Conservation (phyloP, 2,329 filamentous ascomycete species). For the Pseudocercospora vitis region DNA sequence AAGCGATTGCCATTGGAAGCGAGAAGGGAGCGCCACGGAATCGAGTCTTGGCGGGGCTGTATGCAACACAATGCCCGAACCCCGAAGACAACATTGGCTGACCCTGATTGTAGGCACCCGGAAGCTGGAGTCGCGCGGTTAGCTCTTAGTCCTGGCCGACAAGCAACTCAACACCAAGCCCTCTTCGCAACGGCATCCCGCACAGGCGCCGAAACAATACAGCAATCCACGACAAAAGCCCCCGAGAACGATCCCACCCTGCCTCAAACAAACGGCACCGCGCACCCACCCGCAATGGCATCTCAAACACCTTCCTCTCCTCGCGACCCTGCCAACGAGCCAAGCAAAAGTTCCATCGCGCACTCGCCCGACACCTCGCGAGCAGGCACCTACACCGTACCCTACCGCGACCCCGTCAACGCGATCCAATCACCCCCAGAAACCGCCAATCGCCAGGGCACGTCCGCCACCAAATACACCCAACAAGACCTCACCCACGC, state of each 20-base stretch:
- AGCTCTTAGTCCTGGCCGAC: constrained; percentile 32
- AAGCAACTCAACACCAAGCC: constrained; percentile 19
- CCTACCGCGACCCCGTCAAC: constrained; percentile 30
- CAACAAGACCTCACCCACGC: constrained; percentile 49
- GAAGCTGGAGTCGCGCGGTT: constrained; percentile 28
- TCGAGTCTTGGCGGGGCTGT: constrained; percentile 43
- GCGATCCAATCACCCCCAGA: constrained; percentile 42
- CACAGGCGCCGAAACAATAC: constrained; percentile 9
- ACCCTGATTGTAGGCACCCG: too few species aligned
- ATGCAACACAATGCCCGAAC: too few species aligned
- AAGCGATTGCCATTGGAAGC: constrained; percentile 48
- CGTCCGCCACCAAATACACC: constrained; percentile 43
- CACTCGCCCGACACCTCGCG: constrained; percentile 19
- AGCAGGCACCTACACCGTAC: constrained; percentile 30
- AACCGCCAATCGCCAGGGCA: constrained; percentile 39
- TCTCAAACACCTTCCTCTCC: constrained; percentile 8
- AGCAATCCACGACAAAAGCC: constrained; percentile 6
- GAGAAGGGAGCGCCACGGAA: constrained; percentile 45
- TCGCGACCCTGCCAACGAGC: constrained; percentile 16
- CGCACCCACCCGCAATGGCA: constrained; percentile 5
- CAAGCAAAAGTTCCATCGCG: constrained; percentile 18
- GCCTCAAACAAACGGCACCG: constrained; percentile 10
- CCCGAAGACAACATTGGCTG: too few species aligned
- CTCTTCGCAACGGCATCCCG: constrained; percentile 18
- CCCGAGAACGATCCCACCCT: background rate